Conservation (phyloP, 805 yeast genomes). For the Lipomyces spencermartinsiae region DNA sequence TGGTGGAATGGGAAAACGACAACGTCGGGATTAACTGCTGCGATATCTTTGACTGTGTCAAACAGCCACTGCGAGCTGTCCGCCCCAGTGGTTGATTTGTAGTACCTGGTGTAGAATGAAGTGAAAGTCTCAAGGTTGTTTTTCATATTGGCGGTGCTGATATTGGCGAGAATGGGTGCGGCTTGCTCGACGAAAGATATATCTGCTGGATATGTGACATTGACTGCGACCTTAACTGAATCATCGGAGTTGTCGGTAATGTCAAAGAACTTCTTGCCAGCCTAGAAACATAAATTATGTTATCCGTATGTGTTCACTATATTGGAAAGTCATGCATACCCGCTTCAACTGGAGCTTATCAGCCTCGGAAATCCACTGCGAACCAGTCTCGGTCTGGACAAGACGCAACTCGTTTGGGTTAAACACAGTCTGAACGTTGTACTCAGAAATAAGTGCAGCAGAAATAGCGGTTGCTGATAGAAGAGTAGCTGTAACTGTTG, state of each 20-base stretch:
- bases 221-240: conserved; percentile 16
- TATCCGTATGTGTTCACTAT: background rate
- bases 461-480: conserved; percentile 24
- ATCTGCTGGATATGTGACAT: conserved; percentile 61
- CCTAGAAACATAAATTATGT: conserved; percentile 6
- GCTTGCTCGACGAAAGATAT: conserved; percentile 52
- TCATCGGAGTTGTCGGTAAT: conserved; percentile 27
- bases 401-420: conserved; percentile 34
- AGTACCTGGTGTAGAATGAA: conserved; percentile 76
- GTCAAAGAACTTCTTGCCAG: conserved; percentile 38
- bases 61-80: conserved; percentile 75
- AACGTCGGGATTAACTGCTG: conserved; percentile 48
- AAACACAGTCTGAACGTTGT: conserved; percentile 27
- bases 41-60: conserved; percentile 51
- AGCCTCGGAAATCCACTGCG: conserved; percentile 48
- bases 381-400: conserved; percentile 35
- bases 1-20: conserved; percentile 63
- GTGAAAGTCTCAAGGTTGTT: conserved; percentile 66
- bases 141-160: conserved; percentile 57
- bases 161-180: conserved; percentile 49
- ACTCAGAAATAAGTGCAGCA: conserved; percentile 31
- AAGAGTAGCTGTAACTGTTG: conserved; percentile 9
- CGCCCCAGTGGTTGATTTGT: conserved; percentile 71
- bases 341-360: conserved; percentile 54
- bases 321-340: conserved; percentile 7